phyloP scores from a whole-genome alignment of 805 yeast genomes.

The Starmerella vaccinii region DNA sequence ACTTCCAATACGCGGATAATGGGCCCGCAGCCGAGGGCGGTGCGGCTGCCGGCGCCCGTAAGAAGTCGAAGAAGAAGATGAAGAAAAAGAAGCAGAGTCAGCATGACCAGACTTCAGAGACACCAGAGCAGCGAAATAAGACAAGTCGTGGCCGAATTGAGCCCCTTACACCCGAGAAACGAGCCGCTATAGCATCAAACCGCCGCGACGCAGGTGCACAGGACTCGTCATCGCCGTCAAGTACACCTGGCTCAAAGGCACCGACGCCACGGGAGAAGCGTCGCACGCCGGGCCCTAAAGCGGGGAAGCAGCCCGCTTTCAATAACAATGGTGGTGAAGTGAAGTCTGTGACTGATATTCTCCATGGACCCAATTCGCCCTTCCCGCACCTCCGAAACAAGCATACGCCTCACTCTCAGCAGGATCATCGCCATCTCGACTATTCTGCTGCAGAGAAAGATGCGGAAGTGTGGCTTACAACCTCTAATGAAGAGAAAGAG shows the following conservation, averaged over 20 bases:
- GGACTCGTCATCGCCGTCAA: not conserved
- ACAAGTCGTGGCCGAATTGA: not conserved
- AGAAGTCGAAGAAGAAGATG: slow-evolving; percentile 19
- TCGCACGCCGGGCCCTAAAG: not conserved
- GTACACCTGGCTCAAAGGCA: not conserved
- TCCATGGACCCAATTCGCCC: no score
- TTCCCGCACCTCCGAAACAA: not conserved
- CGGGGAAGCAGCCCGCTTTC: not conserved
- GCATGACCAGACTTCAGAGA: not conserved
- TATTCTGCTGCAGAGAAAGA: not conserved
- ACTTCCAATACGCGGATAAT: slow-evolving; percentile 16
- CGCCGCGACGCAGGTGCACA: not conserved
- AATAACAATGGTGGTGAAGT: not conserved
- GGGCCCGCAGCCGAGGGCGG: not conserved
- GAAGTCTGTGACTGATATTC: no score
- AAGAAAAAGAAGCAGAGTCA: slow-evolving; percentile 18
- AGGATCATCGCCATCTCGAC: not conserved
- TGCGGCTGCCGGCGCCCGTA: slow-evolving; percentile 4
- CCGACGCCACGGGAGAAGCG: not conserved
- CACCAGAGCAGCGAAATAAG: not conserved
- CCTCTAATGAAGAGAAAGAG: not conserved
- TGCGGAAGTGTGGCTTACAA: not conserved
- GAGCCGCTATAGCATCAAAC: not conserved
- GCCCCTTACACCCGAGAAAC: not conserved
- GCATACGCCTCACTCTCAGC: not conserved